Evolutionary conservation across 2,329 filamentous ascomycete species (phyloP), one percentile per base, ranked within the genome.

Genomic region (Periconia macrospinosa): DNA sequence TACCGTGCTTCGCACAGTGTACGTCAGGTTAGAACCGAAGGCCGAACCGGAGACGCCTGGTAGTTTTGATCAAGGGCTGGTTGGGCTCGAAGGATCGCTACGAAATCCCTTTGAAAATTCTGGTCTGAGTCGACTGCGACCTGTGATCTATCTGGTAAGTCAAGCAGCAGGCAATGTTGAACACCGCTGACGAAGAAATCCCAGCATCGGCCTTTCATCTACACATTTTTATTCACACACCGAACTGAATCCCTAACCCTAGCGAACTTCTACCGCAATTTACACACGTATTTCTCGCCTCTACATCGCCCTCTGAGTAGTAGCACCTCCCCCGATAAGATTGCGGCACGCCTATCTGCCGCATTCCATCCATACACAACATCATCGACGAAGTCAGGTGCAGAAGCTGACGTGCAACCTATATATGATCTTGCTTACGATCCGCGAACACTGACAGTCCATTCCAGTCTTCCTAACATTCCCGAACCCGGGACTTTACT

Each of bases 181-280:
- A 27, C 14, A 6, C 20, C 46, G 30, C 50, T 49, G n/a, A 55
- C 47, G 14, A 19, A 33, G 6, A 27, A 8, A 9, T 37, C n/a
- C 47, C 47, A 75, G 71, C 78, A 86, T 69, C 83, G 82, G 20
- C 90, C 90, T 0, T 93, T 93, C 72, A 83, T 93, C 45, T 92
- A 90, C 69, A 83, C 87, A 1, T 87, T 94, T 56, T 77, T 94
- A 3, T 93, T 93, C 70, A 75, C 82, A 45, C 76, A 82, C 41
- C 79, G 79, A 45, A 87, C 87, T 7, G 79, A 83, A 50, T 83
- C 84, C 1, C 68, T 82, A 17, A 68, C 63, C 35, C 70, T 78
- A 8, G 61, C 73, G 2, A 66, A 68, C 11, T 80, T 81, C 65
- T 81, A 80, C 65, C 73, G 71, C 47, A 74, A 79, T 51, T 63